Evolutionary conservation across 2,329 filamentous ascomycete species (phyloP).

Genomic region (Colletotrichum gigasporum): DNA sequence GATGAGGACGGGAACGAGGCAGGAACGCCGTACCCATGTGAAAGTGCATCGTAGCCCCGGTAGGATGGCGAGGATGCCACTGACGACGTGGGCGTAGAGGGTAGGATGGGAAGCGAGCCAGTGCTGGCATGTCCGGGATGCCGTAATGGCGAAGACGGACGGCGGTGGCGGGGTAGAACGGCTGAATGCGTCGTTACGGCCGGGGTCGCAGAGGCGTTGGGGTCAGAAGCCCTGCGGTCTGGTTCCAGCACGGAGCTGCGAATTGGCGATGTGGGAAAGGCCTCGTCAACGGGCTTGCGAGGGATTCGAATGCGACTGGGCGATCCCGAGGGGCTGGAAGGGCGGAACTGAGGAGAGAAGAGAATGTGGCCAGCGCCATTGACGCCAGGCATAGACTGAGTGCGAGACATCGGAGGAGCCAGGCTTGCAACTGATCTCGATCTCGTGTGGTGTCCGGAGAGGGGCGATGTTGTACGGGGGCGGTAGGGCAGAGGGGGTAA

Average conservation of each 20-base stretch:
- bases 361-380: constrained; percentile 68
- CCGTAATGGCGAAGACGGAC: constrained; percentile 67
- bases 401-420: constrained; percentile 67
- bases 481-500: constrained; percentile 63
- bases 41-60: constrained; percentile 56
- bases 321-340: constrained; percentile 64
- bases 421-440: constrained; percentile 67
- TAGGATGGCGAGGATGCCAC: constrained; percentile 61
- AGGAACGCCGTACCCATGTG: constrained; percentile 57
- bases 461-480: constrained; percentile 69
- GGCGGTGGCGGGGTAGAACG: constrained; percentile 47
- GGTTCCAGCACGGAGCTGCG: constrained; percentile 64
- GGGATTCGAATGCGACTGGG: constrained; percentile 62
- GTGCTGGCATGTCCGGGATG: constrained; percentile 53
- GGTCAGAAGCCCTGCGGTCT: constrained; percentile 58
- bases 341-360: constrained; percentile 61
- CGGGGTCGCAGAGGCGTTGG: constrained; percentile 61
- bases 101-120: constrained; percentile 42
- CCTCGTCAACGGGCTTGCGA: constrained; percentile 67
- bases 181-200: constrained; percentile 39
- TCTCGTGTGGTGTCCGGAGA: constrained; percentile 64
- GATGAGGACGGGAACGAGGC: constrained; percentile 63
- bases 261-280: constrained; percentile 66
- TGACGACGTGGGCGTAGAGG: constrained; percentile 60
- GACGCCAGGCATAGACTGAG: constrained; percentile 71